Evolutionary conservation across 2,329 filamentous ascomycete genomes (phyloP), one percentile per base, ranked within the genome.

Genomic region (Colletotrichum tanaceti): DNA sequence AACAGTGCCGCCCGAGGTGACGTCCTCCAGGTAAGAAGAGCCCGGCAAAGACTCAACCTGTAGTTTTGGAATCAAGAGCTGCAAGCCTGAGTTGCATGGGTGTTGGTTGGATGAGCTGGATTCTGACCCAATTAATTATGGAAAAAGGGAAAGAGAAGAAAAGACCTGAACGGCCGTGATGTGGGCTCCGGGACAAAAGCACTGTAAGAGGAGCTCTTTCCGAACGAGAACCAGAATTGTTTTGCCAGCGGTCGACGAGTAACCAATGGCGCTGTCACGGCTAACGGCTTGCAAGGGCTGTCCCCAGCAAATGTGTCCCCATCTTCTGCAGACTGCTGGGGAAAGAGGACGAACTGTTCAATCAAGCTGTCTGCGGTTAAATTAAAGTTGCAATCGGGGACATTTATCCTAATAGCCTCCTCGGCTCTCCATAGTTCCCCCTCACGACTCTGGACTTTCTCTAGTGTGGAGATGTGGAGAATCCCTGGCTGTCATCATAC

Each of bases 281-380:
- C 49, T 66, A 69, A 50, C 43, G 14, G 28, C 20, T 52, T 65
- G 28, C 57, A 60, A 63, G 57, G 62, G 22, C 52, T 18, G 58
- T 53, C 58, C 41, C 41, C 53, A 46, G 58, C 67, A 63, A 49
- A 35, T 44, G 22, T 6, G 58, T 44, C 52, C 32, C 58, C 67
- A 67, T 67, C 58, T 62, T 35, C n/a, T 18, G n/a, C n/a, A n/a
- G n/a, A n/a, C n/a, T n/a, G 52, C 57, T 68, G 58, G 58, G 52
- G 63, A 54, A 64, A 53, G 39, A 22, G 9, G 39, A 53, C 38
- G 16, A 44, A 53, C 43, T 32, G 16, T 20, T 70, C 63, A 70
- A 70, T 70, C 67, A 70, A 62, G 58, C 58, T 68, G 63, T 67
- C 67, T 68, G 67, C 67, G 64, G 67, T 58, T 70, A 68, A 70